These are phyloP conservation scores for Ottelia alismoides DNA, from an alignment of 106 monocot genomes.

Conservation along the genomic window DNA sequence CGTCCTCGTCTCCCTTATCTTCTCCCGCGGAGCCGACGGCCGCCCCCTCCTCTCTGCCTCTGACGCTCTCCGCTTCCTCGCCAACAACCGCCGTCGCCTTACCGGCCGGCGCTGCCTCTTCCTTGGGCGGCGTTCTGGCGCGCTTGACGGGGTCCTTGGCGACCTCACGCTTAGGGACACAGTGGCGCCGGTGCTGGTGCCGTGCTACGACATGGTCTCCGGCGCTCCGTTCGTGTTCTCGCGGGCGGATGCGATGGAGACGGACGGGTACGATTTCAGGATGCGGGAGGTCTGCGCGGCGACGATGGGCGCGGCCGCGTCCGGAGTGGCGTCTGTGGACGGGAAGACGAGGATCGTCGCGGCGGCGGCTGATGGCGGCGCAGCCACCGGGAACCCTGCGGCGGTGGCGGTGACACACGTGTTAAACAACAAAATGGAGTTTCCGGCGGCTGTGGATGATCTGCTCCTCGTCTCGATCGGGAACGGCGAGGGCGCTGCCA, in stretches of 20 bases:
- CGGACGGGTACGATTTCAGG: conserved; percentile 34
- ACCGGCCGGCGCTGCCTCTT: conserved; percentile 3
- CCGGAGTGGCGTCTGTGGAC: conserved; percentile 26
- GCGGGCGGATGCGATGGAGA: conserved; percentile 62
- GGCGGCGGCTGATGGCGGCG: conserved; percentile 12
- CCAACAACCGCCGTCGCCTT: conserved; percentile 8
- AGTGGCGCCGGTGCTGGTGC: conserved; percentile 43
- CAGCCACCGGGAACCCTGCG: conserved; percentile 47
- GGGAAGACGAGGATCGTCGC: conserved; percentile 16
- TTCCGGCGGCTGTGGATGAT: conserved; percentile 49
- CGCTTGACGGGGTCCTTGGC: conserved; percentile 18
- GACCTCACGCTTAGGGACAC: conserved; percentile 38
- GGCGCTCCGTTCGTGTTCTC: too few species aligned
- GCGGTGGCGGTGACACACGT: too few species aligned
- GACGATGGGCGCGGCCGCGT: conserved; percentile 15
- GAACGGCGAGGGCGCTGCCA: conserved; percentile 3
- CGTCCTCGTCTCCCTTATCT: conserved; percentile 47
- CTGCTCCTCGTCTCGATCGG: conserved; percentile 51
- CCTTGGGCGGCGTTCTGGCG: not conserved
- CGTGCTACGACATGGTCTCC: conserved; percentile 49
- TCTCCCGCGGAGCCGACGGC: conserved; percentile 32
- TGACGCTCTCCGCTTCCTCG: conserved; percentile 29
- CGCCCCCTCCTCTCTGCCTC: conserved; percentile 11
- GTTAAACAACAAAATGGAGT: conserved; percentile 61
- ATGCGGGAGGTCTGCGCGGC: conserved; percentile 41